Percentiles rank a stretch among this genome's conserved stretches.
phyloP scores from a whole-genome alignment of 2,329 filamentous ascomycete genomes.

The Dothistroma pini region DNA sequence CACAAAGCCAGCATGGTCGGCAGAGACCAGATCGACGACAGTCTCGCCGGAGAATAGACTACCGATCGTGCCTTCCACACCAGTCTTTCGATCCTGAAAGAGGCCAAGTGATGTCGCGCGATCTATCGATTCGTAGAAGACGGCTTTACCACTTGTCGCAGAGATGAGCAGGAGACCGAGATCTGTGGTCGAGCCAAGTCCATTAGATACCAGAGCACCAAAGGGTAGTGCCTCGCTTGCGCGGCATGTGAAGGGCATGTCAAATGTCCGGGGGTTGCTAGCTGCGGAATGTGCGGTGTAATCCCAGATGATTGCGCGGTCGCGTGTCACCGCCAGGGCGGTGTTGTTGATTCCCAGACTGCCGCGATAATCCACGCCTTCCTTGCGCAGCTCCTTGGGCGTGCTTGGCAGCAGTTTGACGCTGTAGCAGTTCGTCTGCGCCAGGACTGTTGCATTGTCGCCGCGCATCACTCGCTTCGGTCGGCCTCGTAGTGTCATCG shows the following conservation, averaged over 20 bases:
- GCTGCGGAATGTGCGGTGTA: conserved; percentile 64
- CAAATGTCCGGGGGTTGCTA: conserved; percentile 75
- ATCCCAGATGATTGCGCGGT: conserved; percentile 85
- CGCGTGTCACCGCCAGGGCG: conserved; percentile 74
- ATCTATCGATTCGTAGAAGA: conserved; percentile 94
- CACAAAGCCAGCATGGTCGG: conserved; percentile 83
- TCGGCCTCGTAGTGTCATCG: conserved; percentile 25
- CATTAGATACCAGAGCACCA: conserved; percentile 75
- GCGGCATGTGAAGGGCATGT: conserved; percentile 69
- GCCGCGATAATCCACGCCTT: conserved; percentile 56
- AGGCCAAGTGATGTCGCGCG: conserved; percentile 80
- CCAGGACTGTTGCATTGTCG: conserved; percentile 46
- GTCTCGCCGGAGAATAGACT: conserved; percentile 75
- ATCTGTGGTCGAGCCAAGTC: conserved; percentile 66
- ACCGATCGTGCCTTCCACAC: conserved; percentile 69
- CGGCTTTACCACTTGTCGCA: conserved; percentile 76
- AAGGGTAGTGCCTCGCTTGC: conserved; percentile 71
- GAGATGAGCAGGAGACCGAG: conserved; percentile 84
- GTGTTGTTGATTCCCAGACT: conserved; percentile 21
- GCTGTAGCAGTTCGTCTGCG: conserved; percentile 77
- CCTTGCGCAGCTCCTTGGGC: conserved; percentile 66
- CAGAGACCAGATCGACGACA: conserved; percentile 72
- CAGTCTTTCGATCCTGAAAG: conserved; percentile 75
- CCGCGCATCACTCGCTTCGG: conserved; percentile 32
- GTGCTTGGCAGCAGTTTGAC: conserved; percentile 81